Percentiles rank a stretch among this genome's conserved stretches.
These are phyloP conservation scores for Spinacia oleracea DNA, from an alignment of 179 eudicot species.

Conservation along the genomic window DNA sequence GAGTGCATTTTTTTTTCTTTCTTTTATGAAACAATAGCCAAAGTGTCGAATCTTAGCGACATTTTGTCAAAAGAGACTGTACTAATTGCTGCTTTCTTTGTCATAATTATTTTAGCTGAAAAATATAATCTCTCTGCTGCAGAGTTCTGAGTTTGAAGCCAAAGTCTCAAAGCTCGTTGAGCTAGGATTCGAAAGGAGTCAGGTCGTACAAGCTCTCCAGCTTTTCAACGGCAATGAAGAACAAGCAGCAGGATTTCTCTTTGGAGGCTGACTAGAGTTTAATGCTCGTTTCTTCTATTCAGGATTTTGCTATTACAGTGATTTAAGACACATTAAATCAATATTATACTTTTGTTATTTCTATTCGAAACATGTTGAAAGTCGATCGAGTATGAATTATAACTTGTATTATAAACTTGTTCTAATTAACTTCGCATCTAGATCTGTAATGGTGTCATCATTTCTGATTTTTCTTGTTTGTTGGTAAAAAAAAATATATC, in stretches of 20 bases:
- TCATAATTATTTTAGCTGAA: neutral
- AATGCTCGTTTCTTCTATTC: neutral
- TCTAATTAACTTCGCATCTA: no score
- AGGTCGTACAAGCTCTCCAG: slow-evolving; percentile 71
- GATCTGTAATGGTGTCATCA: no score
- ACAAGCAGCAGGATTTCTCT: slow-evolving; percentile 86
- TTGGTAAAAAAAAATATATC: no score
- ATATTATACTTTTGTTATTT: neutral
- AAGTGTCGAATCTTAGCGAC: neutral
- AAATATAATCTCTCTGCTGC: slow-evolving; percentile 10
- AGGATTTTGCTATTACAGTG: neutral
- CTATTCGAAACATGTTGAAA: slow-evolving; percentile 6
- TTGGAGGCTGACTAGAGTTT: slow-evolving; percentile 53
- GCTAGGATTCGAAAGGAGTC: slow-evolving; percentile 76
- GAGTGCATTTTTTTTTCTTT: neutral
- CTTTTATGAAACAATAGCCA: neutral
- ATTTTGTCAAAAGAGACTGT: neutral
- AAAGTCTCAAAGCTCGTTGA: slow-evolving; percentile 81
- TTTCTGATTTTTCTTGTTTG: no score
- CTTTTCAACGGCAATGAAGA: slow-evolving; percentile 80
- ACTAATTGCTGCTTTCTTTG: neutral
- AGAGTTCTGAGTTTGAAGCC: slow-evolving; percentile 87
- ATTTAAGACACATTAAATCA: neutral
- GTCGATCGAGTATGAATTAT: neutral
- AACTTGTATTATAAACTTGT: neutral